phyloP scores from a whole-genome alignment of 1,284 basidiomycete species.

The Pulveroboletus sp. region DNA sequence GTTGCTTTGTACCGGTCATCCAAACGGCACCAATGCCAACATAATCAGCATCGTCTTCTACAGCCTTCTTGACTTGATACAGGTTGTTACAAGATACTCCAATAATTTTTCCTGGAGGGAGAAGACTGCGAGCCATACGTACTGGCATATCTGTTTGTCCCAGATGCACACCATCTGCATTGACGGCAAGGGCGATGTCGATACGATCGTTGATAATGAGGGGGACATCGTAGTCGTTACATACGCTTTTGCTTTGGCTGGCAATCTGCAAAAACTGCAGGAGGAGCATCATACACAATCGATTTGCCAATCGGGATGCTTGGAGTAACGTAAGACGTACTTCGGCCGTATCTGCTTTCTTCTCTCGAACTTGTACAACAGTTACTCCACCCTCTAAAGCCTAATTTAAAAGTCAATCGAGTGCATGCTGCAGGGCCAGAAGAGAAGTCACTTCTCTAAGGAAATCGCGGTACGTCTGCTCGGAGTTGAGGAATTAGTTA shows the following conservation, averaged over 20 bases:
- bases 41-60: constrained; percentile 74
- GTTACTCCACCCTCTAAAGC: constrained; percentile 86
- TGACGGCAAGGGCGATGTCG: constrained; percentile 81
- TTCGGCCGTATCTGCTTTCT: constrained; percentile 76
- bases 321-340: constrained; percentile 42
- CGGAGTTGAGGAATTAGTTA: not conserved
- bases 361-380: constrained; percentile 88
- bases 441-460: constrained; percentile 66
- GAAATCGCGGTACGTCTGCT: constrained; percentile 72
- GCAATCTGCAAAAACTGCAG: constrained; percentile 81
- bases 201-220: constrained; percentile 92
- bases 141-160: constrained; percentile 91
- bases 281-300: not conserved
- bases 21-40: constrained; percentile 85
- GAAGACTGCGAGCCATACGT: constrained; percentile 62
- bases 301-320: not conserved
- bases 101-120: constrained; percentile 74
- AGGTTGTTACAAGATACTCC: constrained; percentile 80
- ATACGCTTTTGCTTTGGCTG: constrained; percentile 68
- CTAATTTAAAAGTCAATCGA: constrained; percentile 39
- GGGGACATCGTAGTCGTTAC: constrained; percentile 80
- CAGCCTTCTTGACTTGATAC: constrained; percentile 61
- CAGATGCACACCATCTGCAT: constrained; percentile 83
- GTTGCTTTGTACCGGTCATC: constrained; percentile 72
- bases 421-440: not conserved